Conservation (phyloP, 2,329 filamentous ascomycete species). For the Tympanopsis confertula region DNA sequence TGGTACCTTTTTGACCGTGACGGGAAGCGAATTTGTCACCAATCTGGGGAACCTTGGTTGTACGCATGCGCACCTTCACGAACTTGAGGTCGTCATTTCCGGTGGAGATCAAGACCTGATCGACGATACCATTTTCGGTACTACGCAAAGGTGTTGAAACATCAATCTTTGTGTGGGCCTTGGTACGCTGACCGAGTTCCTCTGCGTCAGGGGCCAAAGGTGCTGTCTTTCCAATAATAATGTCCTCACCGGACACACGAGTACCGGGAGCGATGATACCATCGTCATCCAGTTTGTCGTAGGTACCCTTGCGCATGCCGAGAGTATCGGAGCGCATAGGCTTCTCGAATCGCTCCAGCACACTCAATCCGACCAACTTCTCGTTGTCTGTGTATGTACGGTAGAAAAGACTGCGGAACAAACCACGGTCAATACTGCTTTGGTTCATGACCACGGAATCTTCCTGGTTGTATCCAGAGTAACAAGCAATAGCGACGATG, state of each 20-base stretch:
- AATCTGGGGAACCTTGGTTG: slow-evolving; percentile 96
- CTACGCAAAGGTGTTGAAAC: slow-evolving; percentile 88
- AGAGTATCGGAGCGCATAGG: slow-evolving; percentile 80
- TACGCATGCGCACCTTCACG: slow-evolving; percentile 93
- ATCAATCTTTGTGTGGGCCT: slow-evolving; percentile 83
- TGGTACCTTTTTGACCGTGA: slow-evolving; percentile 98
- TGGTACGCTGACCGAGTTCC: slow-evolving; percentile 84
- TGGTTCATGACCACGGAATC: slow-evolving; percentile 99
- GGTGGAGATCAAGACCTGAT: slow-evolving; percentile 85
- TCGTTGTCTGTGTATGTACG: slow-evolving; percentile 94
- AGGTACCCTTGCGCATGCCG: slow-evolving; percentile 85
- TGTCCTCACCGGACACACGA: slow-evolving; percentile 91
- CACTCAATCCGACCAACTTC: slow-evolving; percentile 87
- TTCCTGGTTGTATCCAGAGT: slow-evolving; percentile 99
- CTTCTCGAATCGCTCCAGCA: slow-evolving; percentile 92
- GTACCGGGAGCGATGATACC: slow-evolving; percentile 89
- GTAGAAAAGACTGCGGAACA: slow-evolving; percentile 97
- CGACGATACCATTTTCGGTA: slow-evolving; percentile 93
- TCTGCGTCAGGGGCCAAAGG: slow-evolving; percentile 87
- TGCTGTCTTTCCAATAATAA: slow-evolving; percentile 97
- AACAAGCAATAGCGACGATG: slow-evolving; percentile 93
- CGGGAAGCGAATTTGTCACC: slow-evolving; percentile 98
- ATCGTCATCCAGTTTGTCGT: slow-evolving; percentile 95
- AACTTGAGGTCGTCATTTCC: slow-evolving; percentile 90
- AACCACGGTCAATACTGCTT: slow-evolving; percentile 91